A percentile compares a stretch with the other conserved stretches of the same genome.
These are phyloP conservation scores for Nematocida sp. DNA, from an alignment of 371 early-diverging fungal species.

Conservation along the genomic window DNA sequence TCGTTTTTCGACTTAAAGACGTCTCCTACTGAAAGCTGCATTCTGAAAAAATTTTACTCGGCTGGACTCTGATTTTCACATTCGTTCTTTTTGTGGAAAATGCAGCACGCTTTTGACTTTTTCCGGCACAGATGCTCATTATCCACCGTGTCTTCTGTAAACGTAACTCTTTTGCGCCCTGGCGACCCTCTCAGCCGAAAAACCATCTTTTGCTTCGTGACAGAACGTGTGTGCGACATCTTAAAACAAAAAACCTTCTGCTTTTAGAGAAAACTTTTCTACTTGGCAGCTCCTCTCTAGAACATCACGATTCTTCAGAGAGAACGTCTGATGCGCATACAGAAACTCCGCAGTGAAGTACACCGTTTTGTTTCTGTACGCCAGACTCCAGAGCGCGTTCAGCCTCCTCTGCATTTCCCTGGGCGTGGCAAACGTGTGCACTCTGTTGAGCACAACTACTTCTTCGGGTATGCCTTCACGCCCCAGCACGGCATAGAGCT, in stretches of 20 bases:
- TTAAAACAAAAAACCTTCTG: slow-evolving; percentile 43
- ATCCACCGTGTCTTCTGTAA: slow-evolving; percentile 62
- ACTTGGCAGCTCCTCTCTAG: too few species aligned
- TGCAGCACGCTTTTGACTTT: slow-evolving; percentile 64
- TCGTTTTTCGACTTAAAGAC: slow-evolving; percentile 61
- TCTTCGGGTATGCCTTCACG: neutral
- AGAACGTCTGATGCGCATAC: too few species aligned
- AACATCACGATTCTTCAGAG: too few species aligned
- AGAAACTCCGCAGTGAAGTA: neutral
- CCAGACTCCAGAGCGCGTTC: neutral
- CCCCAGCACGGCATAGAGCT: neutral
- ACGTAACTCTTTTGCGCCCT: slow-evolving; percentile 57
- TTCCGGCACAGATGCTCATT: slow-evolving; percentile 61
- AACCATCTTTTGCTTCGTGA: neutral
- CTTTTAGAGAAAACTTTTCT: too few species aligned
- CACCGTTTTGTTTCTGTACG: slow-evolving; percentile 1
- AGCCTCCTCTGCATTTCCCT: slow-evolving; percentile 15
- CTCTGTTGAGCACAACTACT: slow-evolving; percentile 11
- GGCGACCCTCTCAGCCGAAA: slow-evolving; percentile 27
- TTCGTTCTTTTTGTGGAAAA: slow-evolving; percentile 53
- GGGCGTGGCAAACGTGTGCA: neutral
- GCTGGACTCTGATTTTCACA: slow-evolving; percentile 54
- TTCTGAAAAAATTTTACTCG: slow-evolving; percentile 54
- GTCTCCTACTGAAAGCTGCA: slow-evolving; percentile 57
- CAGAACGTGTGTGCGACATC: neutral